Conservation (phyloP, 768 basidiomycete species). For the Exsudoporus frostii region DNA sequence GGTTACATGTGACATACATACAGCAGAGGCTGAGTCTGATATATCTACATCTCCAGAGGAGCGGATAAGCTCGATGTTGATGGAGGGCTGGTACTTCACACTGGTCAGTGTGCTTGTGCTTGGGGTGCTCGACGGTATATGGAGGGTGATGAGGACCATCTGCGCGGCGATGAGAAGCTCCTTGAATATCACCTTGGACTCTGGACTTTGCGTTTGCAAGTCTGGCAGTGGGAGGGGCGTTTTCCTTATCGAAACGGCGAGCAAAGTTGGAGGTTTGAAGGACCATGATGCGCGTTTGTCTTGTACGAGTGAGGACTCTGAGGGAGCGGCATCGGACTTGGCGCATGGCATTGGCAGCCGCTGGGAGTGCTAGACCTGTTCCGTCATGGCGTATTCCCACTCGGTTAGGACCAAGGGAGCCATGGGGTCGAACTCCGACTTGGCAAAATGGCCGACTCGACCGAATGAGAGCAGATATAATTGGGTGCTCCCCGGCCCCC, state of each 20-base stretch:
- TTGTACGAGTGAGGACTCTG: not conserved
- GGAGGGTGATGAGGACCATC: constrained; percentile 31
- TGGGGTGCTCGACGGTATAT: constrained; percentile 40
- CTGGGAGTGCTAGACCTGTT: no score
- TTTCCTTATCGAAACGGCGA: constrained; percentile 30
- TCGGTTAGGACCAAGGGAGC: no score
- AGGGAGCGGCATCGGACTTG: constrained; percentile 3
- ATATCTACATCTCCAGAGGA: constrained; percentile 4
- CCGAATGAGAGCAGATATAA: no score
- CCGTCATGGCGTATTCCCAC: no score
- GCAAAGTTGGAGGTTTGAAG: constrained; percentile 19
- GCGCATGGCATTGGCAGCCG: no score
- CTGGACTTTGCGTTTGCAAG: constrained; percentile 9
- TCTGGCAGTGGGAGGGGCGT: constrained; percentile 28
- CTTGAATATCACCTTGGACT: constrained; percentile 30
- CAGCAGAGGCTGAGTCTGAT: constrained; percentile 1
- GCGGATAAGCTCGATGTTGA: constrained; percentile 30
- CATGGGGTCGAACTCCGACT: no score
- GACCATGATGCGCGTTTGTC: constrained; percentile 19
- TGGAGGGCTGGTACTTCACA: constrained; percentile 9
- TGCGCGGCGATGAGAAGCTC: constrained; percentile 36
- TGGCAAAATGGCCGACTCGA: no score
- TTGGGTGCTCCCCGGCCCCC: no score
- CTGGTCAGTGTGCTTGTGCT: constrained; percentile 32
- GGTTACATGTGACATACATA: constrained; percentile 9